Evolutionary conservation across 768 basidiomycete species (phyloP).

Genomic region (Kwoniella bestiolae): DNA sequence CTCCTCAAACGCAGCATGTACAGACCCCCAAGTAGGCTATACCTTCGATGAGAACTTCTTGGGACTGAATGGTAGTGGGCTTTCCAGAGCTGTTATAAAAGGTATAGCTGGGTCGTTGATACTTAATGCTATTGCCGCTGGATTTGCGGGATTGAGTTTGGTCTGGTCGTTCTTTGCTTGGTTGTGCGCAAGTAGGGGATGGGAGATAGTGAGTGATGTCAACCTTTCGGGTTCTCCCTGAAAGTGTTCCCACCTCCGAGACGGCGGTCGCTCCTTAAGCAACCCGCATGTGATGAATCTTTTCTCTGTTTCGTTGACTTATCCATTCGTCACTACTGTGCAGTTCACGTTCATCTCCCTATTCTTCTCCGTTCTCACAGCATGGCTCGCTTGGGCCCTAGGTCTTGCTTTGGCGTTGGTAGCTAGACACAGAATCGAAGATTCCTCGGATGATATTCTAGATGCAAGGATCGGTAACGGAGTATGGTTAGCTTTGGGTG

Average conservation of each 20-base stretch:
- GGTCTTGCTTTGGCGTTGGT: constrained; percentile 43
- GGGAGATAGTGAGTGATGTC: constrained; percentile 42
- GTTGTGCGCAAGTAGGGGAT: constrained; percentile 35
- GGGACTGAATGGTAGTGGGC: constrained; percentile 57
- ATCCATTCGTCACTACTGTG: background rate
- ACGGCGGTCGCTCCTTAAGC: no score
- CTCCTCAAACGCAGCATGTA: constrained; percentile 62
- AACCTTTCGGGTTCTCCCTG: background rate
- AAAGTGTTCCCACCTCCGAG: no score
- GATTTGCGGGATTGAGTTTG: constrained; percentile 43
- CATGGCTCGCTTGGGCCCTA: constrained; percentile 43
- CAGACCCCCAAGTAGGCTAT: constrained; percentile 72
- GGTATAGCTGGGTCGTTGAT: constrained; percentile 38
- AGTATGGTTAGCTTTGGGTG: constrained; percentile 46
- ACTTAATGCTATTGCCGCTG: constrained; percentile 46
- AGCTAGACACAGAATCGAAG: constrained; percentile 32
- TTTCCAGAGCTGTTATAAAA: constrained; percentile 23
- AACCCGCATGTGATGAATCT: background rate
- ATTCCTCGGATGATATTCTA: constrained; percentile 27
- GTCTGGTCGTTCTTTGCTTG: constrained; percentile 49
- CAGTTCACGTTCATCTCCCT: constrained; percentile 45
- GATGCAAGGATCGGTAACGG: constrained; percentile 40
- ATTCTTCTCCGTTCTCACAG: constrained; percentile 28
- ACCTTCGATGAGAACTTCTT: constrained; percentile 65
- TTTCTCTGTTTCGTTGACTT: constrained; percentile 2